phyloP scores from a whole-genome alignment of 2,329 filamentous ascomycete species.

The Ceratocystis eucalypticola region DNA sequence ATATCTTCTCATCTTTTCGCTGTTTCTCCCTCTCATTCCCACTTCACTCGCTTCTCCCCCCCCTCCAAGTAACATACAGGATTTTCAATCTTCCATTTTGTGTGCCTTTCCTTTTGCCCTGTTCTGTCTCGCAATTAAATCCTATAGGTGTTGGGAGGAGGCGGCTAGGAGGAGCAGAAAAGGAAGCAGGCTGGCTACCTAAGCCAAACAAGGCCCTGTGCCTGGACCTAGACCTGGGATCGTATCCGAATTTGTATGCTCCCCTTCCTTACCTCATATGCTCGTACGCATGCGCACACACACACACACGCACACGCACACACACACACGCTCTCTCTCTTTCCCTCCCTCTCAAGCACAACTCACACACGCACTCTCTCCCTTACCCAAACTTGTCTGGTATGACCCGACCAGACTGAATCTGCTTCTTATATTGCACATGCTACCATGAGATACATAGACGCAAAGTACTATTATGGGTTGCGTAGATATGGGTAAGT shows the following conservation, averaged over 20 bases:
- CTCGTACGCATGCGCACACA: background rate
- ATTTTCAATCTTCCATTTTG: background rate
- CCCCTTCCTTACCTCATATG: background rate
- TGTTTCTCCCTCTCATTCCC: too few species aligned
- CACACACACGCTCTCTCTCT: background rate
- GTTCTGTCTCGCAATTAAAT: background rate
- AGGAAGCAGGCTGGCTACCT: background rate
- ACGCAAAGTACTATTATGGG: background rate
- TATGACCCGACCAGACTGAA: background rate
- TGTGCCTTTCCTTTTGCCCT: background rate
- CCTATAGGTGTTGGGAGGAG: background rate
- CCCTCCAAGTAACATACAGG: too few species aligned
- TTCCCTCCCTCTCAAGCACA: background rate
- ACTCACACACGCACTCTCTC: background rate
- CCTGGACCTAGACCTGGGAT: background rate
- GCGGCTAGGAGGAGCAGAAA: background rate
- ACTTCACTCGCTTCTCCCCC: too few species aligned
- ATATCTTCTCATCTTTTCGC: too few species aligned
- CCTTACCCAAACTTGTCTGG: background rate
- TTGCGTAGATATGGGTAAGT: background rate
- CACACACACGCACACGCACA: background rate
- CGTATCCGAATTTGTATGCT: background rate
- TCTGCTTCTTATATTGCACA: constrained; percentile 1
- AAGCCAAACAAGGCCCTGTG: background rate
- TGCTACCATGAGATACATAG: background rate